These are phyloP conservation scores for Keithomyces neogunnii DNA, from an alignment of 2,329 filamentous ascomycete species.

Conservation along the genomic window DNA sequence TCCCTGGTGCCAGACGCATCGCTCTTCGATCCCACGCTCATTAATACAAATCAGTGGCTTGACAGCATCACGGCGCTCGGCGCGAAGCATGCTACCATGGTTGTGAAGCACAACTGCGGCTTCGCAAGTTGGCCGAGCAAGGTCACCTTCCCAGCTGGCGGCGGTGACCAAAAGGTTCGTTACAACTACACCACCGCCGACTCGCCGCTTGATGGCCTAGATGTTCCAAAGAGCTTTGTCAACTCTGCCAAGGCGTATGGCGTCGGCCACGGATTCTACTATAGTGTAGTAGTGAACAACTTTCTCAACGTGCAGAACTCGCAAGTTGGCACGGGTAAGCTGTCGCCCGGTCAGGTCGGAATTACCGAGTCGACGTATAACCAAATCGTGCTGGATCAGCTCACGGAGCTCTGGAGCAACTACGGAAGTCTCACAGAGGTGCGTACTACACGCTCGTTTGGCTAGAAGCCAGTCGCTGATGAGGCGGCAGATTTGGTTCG, in stretches of 20 bases:
- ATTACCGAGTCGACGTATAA: conserved; percentile 16
- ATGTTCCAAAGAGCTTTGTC: conserved; percentile 16
- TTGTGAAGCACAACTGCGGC: conserved; percentile 22
- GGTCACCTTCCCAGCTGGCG: conserved; percentile 15
- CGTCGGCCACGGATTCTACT: conserved; percentile 20
- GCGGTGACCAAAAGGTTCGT: conserved; percentile 12
- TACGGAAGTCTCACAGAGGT: conserved; percentile 17
- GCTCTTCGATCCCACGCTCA: conserved; percentile 13
- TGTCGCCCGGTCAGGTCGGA: conserved; percentile 12
- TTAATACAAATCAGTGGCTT: conserved; percentile 21
- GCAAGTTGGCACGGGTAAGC: conserved; percentile 9
- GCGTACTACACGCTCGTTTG: background rate
- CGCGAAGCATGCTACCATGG: conserved; percentile 20
- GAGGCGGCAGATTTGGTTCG: conserved; percentile 17
- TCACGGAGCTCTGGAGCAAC: conserved; percentile 16
- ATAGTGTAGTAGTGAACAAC: conserved; percentile 21
- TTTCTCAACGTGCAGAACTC: conserved; percentile 18
- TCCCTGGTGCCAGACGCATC: conserved; percentile 13
- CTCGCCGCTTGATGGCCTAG: conserved; percentile 15
- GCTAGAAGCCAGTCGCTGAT: background rate
- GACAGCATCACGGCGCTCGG: conserved; percentile 16
- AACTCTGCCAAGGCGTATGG: conserved; percentile 16
- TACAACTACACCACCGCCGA: conserved; percentile 20
- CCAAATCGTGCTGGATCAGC: conserved; percentile 15
- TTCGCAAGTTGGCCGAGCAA: conserved; percentile 20